Evolutionary conservation across 2,329 filamentous ascomycete species (phyloP), one percentile per base, ranked within the genome.

Genomic region (Fusarium temperatum): DNA sequence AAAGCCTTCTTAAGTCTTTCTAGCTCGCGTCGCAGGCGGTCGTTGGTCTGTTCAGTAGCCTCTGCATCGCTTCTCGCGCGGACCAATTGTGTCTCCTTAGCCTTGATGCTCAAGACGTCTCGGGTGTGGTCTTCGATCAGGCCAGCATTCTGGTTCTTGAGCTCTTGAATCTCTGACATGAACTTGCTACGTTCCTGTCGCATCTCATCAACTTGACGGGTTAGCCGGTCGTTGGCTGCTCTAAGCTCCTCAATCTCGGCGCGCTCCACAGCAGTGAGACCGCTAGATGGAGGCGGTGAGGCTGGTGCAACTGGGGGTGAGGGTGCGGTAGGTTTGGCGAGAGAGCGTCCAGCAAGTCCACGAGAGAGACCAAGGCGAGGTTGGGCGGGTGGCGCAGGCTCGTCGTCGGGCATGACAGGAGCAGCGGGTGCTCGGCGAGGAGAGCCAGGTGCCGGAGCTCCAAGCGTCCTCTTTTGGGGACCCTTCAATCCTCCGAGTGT

Each of bases 101-200:
- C 96, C 82, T 98, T 98, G 84, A 99, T 97, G 77, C 95, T 96
- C 47, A 99, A 87, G 0, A 98, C 94, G 78, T 99, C 96, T 54
- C 96, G 89, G 0, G 96, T 99, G 81, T 98, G 96, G 78, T 98
- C 96, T 83, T 99, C 96, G 70, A 99, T 99, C 39, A 99, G 87
- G 72, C 96, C 93, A 30, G 96, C 96, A 79, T 99, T 99, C 81
- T 98, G 94, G 78, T 98, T 97, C 84, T 98, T 97, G 36, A 99
- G 88, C 83, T 98, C 96, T 76, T 96, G 93, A 47, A 98, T 92
- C 81, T 98, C 94, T 0, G 94, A 96, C 68, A 91, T 89, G 55
- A 98, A 88, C 78, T 92, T 95, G 66, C 91, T 90, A 71, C 94
- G 92, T 80, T 98, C 96, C 53, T 94, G 90, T 62, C 94, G 90